Evolutionary conservation across 768 basidiomycete genomes (phyloP).

Genomic region (Trametes cingulata): DNA sequence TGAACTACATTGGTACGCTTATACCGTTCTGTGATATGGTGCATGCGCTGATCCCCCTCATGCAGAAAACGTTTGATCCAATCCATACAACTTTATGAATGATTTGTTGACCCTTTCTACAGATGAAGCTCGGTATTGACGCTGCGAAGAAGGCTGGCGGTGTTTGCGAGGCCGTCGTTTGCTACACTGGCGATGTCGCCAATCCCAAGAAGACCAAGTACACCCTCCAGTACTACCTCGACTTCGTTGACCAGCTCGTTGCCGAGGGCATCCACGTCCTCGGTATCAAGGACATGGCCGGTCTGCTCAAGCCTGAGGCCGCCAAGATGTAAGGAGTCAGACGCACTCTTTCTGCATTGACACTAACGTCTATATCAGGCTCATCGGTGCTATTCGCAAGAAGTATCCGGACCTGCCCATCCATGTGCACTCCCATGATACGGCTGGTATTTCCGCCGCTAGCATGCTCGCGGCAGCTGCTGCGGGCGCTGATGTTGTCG

Average conservation of each 20-base stretch:
- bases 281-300: slow-evolving; percentile 99
- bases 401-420: slow-evolving; percentile 98
- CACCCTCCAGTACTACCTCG: slow-evolving; percentile 94
- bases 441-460: slow-evolving; percentile 96
- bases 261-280: slow-evolving; percentile 95
- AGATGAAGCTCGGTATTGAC: slow-evolving; percentile 98
- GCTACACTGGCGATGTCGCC: slow-evolving; percentile 98
- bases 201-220: slow-evolving; percentile 96
- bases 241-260: slow-evolving; percentile 92
- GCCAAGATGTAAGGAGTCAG: slow-evolving; percentile 69
- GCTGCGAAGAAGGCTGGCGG: slow-evolving; percentile 99
- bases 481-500: slow-evolving; percentile 97
- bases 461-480: slow-evolving; percentile 95
- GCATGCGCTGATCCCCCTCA: slow-evolving; percentile 9
- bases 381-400: slow-evolving; percentile 92
- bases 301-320: slow-evolving; percentile 91
- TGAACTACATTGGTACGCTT: slow-evolving; percentile 92
- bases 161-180: slow-evolving; percentile 95
- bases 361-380: slow-evolving; percentile 42
- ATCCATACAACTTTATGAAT: not conserved
- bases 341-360: not conserved
- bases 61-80: slow-evolving; percentile 66
- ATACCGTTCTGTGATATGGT: not conserved
- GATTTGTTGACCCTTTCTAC: slow-evolving; percentile 17
- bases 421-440: slow-evolving; percentile 99